Evolutionary conservation across 2,329 filamentous ascomycete species (phyloP).

Genomic region (Epichloe aotearoae): DNA sequence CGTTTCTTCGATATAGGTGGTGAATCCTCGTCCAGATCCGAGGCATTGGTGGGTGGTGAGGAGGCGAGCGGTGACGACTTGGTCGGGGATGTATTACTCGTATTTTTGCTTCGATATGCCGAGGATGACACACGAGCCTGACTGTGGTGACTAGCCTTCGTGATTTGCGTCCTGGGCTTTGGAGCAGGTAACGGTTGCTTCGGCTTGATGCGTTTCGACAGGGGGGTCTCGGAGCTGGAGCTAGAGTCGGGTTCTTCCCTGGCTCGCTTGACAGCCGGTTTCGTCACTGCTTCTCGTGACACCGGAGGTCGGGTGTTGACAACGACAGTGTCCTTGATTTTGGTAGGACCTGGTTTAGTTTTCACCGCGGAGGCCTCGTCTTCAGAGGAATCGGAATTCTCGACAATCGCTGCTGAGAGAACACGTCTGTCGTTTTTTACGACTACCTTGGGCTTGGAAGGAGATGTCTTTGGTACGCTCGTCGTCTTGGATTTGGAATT

Average conservation of each 20-base stretch:
- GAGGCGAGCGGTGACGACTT: constrained; percentile 55
- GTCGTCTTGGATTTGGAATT: constrained; percentile 23
- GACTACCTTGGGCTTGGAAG: constrained; percentile 27
- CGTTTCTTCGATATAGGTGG: constrained; percentile 28
- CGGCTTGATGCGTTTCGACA: constrained; percentile 44
- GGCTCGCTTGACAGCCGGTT: constrained; percentile 33
- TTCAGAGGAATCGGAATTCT: constrained; percentile 42
- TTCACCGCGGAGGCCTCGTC: constrained; percentile 26
- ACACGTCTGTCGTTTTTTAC: constrained; percentile 28
- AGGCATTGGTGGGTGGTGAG: constrained; percentile 52
- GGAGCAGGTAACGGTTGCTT: constrained; percentile 25
- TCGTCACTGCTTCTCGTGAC: constrained; percentile 19
- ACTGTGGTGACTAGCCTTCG: constrained; percentile 33
- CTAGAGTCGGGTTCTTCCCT: constrained; percentile 42
- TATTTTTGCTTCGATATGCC: constrained; percentile 26
- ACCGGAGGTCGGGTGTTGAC: constrained; percentile 20
- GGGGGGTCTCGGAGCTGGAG: constrained; percentile 45
- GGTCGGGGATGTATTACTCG: constrained; percentile 42
- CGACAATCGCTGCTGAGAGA: constrained; percentile 42
- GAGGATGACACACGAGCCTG: constrained; percentile 25
- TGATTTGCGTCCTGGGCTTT: constrained; percentile 30
- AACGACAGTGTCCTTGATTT: constrained; percentile 20
- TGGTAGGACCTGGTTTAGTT: constrained; percentile 16
- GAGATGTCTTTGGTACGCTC: constrained; percentile 19
- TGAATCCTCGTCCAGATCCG: constrained; percentile 40